phyloP scores from a whole-genome alignment of 2,329 filamentous ascomycete species.

The Penicillium janthinellum region DNA sequence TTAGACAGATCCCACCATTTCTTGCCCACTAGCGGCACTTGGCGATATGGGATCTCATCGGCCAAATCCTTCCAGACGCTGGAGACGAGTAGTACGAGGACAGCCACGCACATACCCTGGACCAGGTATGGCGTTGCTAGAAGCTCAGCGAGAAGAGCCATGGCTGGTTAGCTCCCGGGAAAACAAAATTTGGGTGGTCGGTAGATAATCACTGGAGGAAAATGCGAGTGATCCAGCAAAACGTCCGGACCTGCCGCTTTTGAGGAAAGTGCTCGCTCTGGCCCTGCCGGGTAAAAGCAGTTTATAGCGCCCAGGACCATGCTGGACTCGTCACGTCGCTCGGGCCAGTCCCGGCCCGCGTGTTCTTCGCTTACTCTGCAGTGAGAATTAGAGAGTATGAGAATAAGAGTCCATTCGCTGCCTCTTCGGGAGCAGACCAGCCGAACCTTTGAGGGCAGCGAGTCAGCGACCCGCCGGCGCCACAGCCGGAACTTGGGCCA shows the following conservation, averaged over 20 bases:
- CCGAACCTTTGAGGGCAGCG: neutral
- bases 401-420: neutral
- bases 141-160: constrained; percentile 29
- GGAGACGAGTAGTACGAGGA: constrained; percentile 25
- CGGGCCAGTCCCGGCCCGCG: neutral
- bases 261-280: neutral
- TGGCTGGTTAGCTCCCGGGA: constrained; percentile 9
- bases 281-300: neutral
- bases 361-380: neutral
- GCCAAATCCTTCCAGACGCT: constrained; percentile 29
- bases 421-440: neutral
- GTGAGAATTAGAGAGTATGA: neutral
- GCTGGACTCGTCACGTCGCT: neutral
- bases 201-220: neutral
- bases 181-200: neutral
- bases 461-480: neutral
- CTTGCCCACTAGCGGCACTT: constrained; percentile 34
- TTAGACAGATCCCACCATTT: constrained; percentile 35
- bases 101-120: constrained; percentile 23
- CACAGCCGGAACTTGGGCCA: constrained; percentile 6
- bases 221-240: neutral
- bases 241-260: neutral
- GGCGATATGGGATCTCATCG: constrained; percentile 31
- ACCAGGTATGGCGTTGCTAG: constrained; percentile 27
- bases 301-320: neutral